A percentile compares a stretch with the other conserved stretches of the same genome.
Conservation (phyloP, 345 rosid species). For the Dovyalis caffra region DNA sequence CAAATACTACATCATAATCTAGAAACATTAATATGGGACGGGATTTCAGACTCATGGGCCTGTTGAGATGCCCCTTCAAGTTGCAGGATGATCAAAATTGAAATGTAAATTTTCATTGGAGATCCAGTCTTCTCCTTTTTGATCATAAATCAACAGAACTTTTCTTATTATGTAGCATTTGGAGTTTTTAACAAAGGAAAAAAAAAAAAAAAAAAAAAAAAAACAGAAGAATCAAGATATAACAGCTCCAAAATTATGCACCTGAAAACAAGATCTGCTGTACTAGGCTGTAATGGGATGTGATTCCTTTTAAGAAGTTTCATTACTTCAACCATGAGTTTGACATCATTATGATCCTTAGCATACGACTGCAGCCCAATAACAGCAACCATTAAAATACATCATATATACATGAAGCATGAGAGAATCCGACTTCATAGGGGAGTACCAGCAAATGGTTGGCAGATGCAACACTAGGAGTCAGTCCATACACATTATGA, state of each 20-base stretch:
- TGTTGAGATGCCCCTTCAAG: not conserved
- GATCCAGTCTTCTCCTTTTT: not conserved
- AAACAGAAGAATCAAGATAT: not conserved
- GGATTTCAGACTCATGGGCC: not conserved
- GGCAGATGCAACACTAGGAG: slow-evolving; percentile 72
- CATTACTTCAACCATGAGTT: slow-evolving; percentile 71
- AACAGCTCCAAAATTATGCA: slow-evolving; percentile 13
- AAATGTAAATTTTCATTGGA: not conserved
- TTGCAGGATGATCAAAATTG: not conserved
- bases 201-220: not conserved
- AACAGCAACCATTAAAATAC: slow-evolving; percentile 15
- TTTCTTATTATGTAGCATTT: not conserved
- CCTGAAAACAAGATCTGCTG: slow-evolving; percentile 83
- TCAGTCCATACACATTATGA: slow-evolving; percentile 76
- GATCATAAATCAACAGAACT: not conserved
- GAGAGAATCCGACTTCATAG: not conserved
- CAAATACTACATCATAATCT: not conserved
- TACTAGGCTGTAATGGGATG: slow-evolving; percentile 69
- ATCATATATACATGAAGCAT: not conserved
- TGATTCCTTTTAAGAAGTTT: slow-evolving; percentile 55
- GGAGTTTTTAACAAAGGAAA: slow-evolving; percentile 2
- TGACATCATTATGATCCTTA: slow-evolving; percentile 47
- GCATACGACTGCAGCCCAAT: slow-evolving; percentile 57
- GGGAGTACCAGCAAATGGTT: slow-evolving; percentile 69
- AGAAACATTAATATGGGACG: not conserved